Evolutionary conservation across 331 rosid genomes (phyloP), one percentile per base, ranked within the genome.

Genomic region (Acacia concinna): DNA sequence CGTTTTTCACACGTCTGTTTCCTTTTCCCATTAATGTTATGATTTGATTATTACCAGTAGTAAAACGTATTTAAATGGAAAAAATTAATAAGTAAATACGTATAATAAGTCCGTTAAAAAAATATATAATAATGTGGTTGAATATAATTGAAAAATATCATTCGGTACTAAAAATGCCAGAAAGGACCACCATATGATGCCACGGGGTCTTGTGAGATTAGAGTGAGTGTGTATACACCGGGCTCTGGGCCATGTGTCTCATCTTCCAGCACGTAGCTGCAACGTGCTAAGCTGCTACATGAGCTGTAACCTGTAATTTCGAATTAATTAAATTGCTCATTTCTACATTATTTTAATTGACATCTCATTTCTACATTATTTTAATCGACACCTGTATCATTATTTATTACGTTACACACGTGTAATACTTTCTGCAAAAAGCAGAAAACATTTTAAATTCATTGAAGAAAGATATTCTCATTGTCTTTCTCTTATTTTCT

Each of bases 251-350:
- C 74, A 69, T 43, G 37, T 41, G 74, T 46, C 37, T 15, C 56
- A 68, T 27, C 59, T 15, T 25, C 25, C 57, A 8, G 37, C 38
- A 43, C 32, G 34, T 27, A 68, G 27, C 17, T 23, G 52, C 73
- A 21, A 68, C n/a, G 52, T 68, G n/a, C n/a, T n/a, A n/a, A n/a
- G n/a, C n/a, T n/a, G 74, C 32, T 6, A 14, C 12, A 38, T 25
- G 74, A 43, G 74, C 56, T 69, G 74, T 69, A 23, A 43, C 14
- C 56, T 69, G 74, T 69, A 23, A 43, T 25, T 8, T 69, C 56
- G 2, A 17, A 8, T 40, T 40, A 40, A 32, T 34, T 65, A 65
- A 34, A 34, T 34, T 8, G 3, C 46, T 35, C 44, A 0, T 32
- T 65, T 65, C 27, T 20, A 35, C 9, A 40, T 8, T 40, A 5